Evolutionary conservation across 2,329 filamentous ascomycete genomes (phyloP), one percentile per base, ranked within the genome.

Genomic region (Hypoxylon sp.): DNA sequence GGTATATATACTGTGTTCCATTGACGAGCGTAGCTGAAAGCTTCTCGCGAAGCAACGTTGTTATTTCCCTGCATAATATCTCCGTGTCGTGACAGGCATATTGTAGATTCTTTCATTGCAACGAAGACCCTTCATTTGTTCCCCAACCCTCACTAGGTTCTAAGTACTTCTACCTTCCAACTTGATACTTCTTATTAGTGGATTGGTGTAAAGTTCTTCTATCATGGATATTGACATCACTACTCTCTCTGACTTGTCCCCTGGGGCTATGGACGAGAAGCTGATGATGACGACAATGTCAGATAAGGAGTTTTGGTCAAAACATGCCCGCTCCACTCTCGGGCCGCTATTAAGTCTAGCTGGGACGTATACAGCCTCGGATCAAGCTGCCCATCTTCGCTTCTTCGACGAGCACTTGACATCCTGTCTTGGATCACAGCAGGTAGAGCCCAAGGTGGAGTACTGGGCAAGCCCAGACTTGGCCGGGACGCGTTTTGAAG

Each of bases 391-490:
- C 6, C 35, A 60, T 60, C 57, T 60, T 32, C 57, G 24, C n/a
- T 60, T 60, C 47, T 60, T 60, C n/a, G 57, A 60, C 1, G 57
- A 60, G 17, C 57, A 60, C 48, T 24, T 60, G 42, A 35, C 27
- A 32, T 31, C 47, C 4, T 46, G 48, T 46, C 57, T 60, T 52
- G 47, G 48, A 27, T 44, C 57, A 1, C 35, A 52, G n/a, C n/a
- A 17, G 6, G 11, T 32, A 35, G 47, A 52, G n/a, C 47, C 57
- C 24, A 44, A 52, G n/a, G 47, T 35, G 1, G 46, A 60, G 17
- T 60, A 60, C 19, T 44, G n/a, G 21, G 47, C 47, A 35, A 52
- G 47, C 47, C 57, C 47, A 3, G 37, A 44, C 47, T 44, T 60
- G 11, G 47, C 47, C 37, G 48, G 57, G 24, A 60, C 47, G n/a